Evolutionary conservation across 2,329 filamentous ascomycete genomes (phyloP), one percentile per base, ranked within the genome.

Genomic region (Fusarium subtropicale): DNA sequence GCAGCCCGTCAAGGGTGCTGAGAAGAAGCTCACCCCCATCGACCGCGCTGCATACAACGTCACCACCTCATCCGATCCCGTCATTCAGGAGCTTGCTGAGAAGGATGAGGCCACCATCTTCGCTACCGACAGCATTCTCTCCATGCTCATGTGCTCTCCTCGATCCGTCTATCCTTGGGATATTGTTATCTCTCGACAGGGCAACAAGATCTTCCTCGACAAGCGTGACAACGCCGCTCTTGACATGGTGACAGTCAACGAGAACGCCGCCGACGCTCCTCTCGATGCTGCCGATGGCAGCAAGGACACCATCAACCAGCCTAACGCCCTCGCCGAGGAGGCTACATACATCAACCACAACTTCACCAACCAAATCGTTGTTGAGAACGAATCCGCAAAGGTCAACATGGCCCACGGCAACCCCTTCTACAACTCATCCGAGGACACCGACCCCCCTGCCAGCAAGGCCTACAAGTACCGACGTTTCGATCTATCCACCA

Each of bases 331-430:
- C 60, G 95, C 97, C 77, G 91, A 97, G 81, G 96, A 99, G 84
- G 96, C 96, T 57, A 99, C 96, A 54, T 97, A 97, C 85, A 99
- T 99, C 88, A 99, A 99, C 89, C 96, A 98, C 88, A 97, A 98
- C 86, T 99, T 99, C 81, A 92, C 93, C 74, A 93, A 97, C 81
- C 96, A 99, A 85, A 93, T 97, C 53, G 94, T 99, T 72, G 82
- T 89, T 75, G 96, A 99, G 85, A 91, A 87, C 73, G 88, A 93
- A 69, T 86, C 84, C 68, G 84, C 89, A 79, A 97, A 96, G 86
- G 86, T 94, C 71, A 88, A 92, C 74, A 96, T 98, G 90, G 78
- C 89, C 63, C 87, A 97, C 83, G 90, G 92, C 79, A 97, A 98
- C 84, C 96, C 96, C 76, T 99, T 99, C 89, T 97, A 99, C 87